Percentiles rank a stretch among this genome's conserved stretches.
Conservation (phyloP, 2,329 filamentous ascomycete species). For the Aspergillus sp. region DNA sequence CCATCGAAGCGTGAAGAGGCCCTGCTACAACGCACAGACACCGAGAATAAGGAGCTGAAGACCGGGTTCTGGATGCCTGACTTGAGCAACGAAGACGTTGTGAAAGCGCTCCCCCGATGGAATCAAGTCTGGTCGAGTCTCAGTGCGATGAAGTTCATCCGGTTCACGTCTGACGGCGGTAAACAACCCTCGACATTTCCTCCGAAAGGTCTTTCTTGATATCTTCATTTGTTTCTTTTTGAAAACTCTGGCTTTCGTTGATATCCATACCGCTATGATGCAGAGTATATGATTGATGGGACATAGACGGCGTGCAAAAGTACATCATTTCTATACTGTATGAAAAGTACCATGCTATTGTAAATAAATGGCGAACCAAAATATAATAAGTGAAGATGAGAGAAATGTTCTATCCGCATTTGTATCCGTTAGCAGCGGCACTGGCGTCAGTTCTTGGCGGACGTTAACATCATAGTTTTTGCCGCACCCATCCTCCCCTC, state of each 20-base stretch:
- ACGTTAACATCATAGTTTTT: constrained; percentile 23
- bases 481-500: constrained; percentile 6
- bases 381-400: neutral
- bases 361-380: neutral
- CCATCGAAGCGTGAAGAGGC: constrained; percentile 70
- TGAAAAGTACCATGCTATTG: neutral
- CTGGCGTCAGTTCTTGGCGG: constrained; percentile 14
- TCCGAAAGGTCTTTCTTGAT: constrained; percentile 52
- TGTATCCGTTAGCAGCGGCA: neutral
- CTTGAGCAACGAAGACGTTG: constrained; percentile 59
- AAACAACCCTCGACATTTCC: constrained; percentile 71
- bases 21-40: constrained; percentile 62
- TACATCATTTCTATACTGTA: neutral
- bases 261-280: neutral
- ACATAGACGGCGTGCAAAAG: neutral
- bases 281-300: constrained; percentile 4
- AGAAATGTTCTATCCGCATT: neutral
- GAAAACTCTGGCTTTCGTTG: constrained; percentile 18
- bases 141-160: constrained; percentile 67
- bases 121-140: constrained; percentile 78
- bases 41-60: constrained; percentile 71
- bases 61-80: constrained; percentile 79
- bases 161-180: constrained; percentile 59
- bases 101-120: constrained; percentile 64
- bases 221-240: constrained; percentile 7